phyloP scores from a whole-genome alignment of 2,329 filamentous ascomycete genomes.

The Helotiales sp. region DNA sequence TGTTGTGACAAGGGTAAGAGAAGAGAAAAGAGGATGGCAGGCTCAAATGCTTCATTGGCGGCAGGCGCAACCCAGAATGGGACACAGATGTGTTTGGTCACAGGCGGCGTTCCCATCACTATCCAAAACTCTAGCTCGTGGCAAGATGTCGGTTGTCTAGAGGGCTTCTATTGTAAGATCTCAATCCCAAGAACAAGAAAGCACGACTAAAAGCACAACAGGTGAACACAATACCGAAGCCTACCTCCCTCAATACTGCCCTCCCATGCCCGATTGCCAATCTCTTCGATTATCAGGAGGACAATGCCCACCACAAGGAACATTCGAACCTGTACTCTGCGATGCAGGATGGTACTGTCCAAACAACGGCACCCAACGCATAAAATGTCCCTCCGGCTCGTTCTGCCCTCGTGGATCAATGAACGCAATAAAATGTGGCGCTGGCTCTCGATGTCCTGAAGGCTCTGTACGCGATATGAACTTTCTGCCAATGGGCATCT shows the following conservation, averaged over 20 bases:
- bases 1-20: neutral
- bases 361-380: conserved; percentile 39
- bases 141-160: conserved; percentile 11
- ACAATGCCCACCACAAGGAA: conserved; percentile 7
- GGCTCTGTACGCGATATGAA: conserved; percentile 44
- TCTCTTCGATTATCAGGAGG: conserved; percentile 16
- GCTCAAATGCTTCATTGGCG: neutral
- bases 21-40: neutral
- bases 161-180: conserved; percentile 22
- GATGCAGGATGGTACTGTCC: conserved; percentile 51
- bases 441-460: conserved; percentile 47
- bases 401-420: conserved; percentile 53
- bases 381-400: conserved; percentile 46
- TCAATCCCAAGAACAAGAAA: neutral
- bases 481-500: conserved; percentile 44
- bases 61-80: neutral
- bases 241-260: conserved; percentile 29
- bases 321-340: conserved; percentile 53
- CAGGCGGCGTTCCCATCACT: conserved; percentile 2
- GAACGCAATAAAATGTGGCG: conserved; percentile 47
- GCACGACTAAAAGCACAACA: conserved; percentile 3
- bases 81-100: conserved; percentile 5
- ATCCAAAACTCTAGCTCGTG: conserved; percentile 17
- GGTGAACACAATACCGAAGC: conserved; percentile 23
- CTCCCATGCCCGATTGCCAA: conserved; percentile 23